Evolutionary conservation across 2,329 filamentous ascomycete species (phyloP).

Genomic region (Trichoderma atrobrunneum): DNA sequence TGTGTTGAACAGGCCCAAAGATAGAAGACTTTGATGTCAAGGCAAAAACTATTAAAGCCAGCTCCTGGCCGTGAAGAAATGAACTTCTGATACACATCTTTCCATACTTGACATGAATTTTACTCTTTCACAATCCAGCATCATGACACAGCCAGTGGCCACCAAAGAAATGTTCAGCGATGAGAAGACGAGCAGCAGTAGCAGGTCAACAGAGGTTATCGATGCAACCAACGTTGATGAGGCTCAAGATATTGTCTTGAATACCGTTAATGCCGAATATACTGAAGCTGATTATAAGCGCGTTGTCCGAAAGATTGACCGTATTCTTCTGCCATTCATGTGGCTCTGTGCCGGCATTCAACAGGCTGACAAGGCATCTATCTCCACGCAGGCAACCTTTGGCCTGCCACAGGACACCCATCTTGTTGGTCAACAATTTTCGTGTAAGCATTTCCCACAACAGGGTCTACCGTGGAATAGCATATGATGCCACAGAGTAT

Average conservation of each 20-base stretch:
- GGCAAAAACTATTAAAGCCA: background rate
- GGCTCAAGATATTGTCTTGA: background rate
- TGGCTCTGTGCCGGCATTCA: background rate
- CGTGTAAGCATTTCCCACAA: background rate
- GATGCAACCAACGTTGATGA: background rate
- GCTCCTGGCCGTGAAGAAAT: background rate
- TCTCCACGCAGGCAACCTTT: background rate
- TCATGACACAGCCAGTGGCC: background rate
- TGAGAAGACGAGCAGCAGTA: background rate
- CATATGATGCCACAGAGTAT: background rate
- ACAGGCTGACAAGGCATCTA: background rate
- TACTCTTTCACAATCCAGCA: background rate
- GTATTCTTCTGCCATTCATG: background rate
- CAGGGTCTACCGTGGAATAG: fast-evolving
- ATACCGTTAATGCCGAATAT: background rate
- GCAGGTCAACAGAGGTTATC: background rate
- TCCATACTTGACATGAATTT: background rate
- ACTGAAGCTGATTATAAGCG: background rate
- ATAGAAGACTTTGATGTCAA: background rate
- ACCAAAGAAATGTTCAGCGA: background rate
- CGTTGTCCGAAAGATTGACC: background rate
- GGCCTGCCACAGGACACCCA: background rate
- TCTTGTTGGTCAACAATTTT: background rate
- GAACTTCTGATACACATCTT: background rate
- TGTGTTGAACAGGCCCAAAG: background rate